These are phyloP conservation scores for Fusarium beomiforme DNA, from an alignment of 2,329 filamentous ascomycete genomes.

Conservation along the genomic window DNA sequence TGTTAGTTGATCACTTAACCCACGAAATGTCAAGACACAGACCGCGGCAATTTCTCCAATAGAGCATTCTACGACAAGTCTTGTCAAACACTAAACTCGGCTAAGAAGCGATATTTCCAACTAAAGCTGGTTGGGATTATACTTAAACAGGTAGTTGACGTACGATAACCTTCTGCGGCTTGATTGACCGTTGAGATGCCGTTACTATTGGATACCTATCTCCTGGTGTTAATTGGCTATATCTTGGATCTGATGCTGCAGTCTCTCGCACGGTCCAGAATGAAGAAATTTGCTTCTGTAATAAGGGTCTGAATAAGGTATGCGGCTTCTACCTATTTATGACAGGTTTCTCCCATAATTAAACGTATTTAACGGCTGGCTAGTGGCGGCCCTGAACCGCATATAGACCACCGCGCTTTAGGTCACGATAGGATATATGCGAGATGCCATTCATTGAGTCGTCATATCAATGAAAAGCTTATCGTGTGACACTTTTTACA, in stretches of 20 bases:
- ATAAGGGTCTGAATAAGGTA: not conserved
- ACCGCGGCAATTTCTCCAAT: not conserved
- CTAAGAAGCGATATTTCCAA: not conserved
- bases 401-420: not conserved
- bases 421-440: not conserved
- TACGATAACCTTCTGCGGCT: not conserved
- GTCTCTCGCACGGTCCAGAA: not conserved
- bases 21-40: not conserved
- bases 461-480: not conserved
- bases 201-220: not conserved
- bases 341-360: not conserved
- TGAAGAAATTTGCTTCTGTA: not conserved
- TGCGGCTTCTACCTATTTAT: not conserved
- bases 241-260: not conserved
- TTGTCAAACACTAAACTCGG: not conserved
- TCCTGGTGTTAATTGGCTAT: not conserved
- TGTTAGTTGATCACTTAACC: not conserved
- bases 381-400: not conserved
- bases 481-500: slow-evolving; percentile 1
- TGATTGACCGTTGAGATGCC: not conserved
- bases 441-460: not conserved
- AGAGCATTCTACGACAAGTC: not conserved
- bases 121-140: not conserved
- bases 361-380: not conserved
- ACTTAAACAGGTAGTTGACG: not conserved